Evolutionary conservation across 2,329 filamentous ascomycete species (phyloP).

Genomic region (Cladophialophora carrionii): DNA sequence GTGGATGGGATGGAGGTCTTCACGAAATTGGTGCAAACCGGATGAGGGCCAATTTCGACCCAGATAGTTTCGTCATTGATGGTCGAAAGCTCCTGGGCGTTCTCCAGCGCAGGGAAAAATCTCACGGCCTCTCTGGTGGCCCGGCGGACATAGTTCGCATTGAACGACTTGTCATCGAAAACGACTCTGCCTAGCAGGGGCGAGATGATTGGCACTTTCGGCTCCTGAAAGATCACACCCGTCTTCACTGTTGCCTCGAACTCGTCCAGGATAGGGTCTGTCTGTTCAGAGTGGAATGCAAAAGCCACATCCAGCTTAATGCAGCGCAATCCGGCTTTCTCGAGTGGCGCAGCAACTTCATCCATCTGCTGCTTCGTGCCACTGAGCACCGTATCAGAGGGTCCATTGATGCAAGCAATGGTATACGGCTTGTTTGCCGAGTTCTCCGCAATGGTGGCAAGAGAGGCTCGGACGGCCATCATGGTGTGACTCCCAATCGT

Average conservation of each 20-base stretch:
- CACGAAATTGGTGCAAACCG: conserved; percentile 69
- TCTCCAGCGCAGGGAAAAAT: conserved; percentile 65
- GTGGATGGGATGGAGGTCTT: conserved; percentile 65
- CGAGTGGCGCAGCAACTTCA: conserved; percentile 55
- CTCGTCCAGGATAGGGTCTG: conserved; percentile 64
- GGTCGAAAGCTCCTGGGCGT: conserved; percentile 60
- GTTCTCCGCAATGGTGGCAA: conserved; percentile 34
- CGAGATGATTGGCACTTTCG: conserved; percentile 65
- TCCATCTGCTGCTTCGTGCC: conserved; percentile 63
- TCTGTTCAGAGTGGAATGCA: conserved; percentile 68
- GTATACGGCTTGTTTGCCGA: conserved; percentile 37
- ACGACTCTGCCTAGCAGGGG: conserved; percentile 66
- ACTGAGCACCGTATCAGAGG: conserved; percentile 74
- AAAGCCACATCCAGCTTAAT: conserved; percentile 67
- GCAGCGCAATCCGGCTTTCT: conserved; percentile 62
- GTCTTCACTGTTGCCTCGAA: conserved; percentile 59
- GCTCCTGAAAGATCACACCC: conserved; percentile 61
- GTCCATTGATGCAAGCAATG: conserved; percentile 77
- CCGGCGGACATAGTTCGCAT: conserved; percentile 65
- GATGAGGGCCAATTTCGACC: conserved; percentile 75
- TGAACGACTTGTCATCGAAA: conserved; percentile 59
- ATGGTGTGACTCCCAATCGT: conserved; percentile 43
- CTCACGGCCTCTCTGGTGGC: conserved; percentile 71
- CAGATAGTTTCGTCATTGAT: conserved; percentile 70
- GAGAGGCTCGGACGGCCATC: conserved; percentile 44